Conservation (phyloP, 306 rosid genomes). For the Begonia fuchsioides region DNA sequence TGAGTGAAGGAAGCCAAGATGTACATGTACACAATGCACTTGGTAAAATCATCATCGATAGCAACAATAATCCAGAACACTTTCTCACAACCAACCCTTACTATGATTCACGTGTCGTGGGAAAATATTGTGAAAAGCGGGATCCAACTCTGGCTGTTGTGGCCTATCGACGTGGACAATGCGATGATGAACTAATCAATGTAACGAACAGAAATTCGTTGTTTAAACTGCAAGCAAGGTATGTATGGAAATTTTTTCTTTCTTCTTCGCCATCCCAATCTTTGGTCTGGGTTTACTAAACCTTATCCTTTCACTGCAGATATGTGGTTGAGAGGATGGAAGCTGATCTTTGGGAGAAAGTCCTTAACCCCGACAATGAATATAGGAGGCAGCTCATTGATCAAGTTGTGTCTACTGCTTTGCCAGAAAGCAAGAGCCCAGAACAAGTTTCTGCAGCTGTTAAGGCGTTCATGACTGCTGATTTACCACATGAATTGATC, state of each 20-base stretch:
- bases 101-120: too few relatives aligned
- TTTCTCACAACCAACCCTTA: too few relatives aligned
- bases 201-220: constrained; percentile 94
- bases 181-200: constrained; percentile 92
- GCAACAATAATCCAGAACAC: constrained; percentile 97
- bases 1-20: too few relatives aligned
- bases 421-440: too few relatives aligned
- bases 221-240: constrained; percentile 99
- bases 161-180: constrained; percentile 90
- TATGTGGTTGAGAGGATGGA: too few relatives aligned
- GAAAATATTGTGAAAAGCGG: too few relatives aligned
- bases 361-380: constrained; percentile 72
- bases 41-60: constrained; percentile 96
- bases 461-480: constrained; percentile 99
- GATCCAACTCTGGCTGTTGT: constrained; percentile 98
- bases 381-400: constrained; percentile 92
- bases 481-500: constrained; percentile 91
- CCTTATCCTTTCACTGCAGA: constrained; percentile 27
- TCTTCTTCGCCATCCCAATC: too few relatives aligned
- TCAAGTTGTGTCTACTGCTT: too few relatives aligned
- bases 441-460: too few relatives aligned
- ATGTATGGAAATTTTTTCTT: too few relatives aligned
- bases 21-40: constrained; percentile 92
- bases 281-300: constrained; percentile 12
- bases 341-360: constrained; percentile 90